A percentile compares a stretch with the other conserved stretches of the same genome.
These are phyloP conservation scores for Starmerella asiatica DNA, from an alignment of 805 yeast genomes.

Conservation along the genomic window DNA sequence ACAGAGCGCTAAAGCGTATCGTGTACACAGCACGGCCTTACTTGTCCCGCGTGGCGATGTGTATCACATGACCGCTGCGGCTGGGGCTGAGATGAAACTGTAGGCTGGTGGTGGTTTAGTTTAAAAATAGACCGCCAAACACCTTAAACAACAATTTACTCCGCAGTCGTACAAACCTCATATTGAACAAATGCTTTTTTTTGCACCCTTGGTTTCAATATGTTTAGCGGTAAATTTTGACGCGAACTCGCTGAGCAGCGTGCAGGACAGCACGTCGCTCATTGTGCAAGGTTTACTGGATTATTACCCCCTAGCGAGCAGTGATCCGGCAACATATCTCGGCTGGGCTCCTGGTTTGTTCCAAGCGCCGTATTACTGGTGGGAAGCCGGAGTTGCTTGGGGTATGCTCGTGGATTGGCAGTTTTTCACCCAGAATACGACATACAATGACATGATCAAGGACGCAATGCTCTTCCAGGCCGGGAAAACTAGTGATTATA, in stretches of 20 bases:
- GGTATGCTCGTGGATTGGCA: conserved; percentile 61
- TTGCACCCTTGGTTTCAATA: not conserved
- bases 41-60: too few relatives aligned
- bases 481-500: conserved; percentile 50
- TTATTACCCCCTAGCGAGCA: conserved; percentile 38
- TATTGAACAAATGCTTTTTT: too few relatives aligned
- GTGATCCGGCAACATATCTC: conserved; percentile 37
- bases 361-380: conserved; percentile 69
- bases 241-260: conserved; percentile 11
- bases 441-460: conserved; percentile 44
- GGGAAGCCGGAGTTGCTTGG: conserved; percentile 79
- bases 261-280: conserved; percentile 40
- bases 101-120: too few relatives aligned
- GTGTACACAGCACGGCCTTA: too few relatives aligned
- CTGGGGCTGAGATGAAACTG: too few relatives aligned
- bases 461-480: conserved; percentile 53
- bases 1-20: too few relatives aligned
- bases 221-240: conserved; percentile 2
- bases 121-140: too few relatives aligned
- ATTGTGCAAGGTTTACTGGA: conserved; percentile 64
- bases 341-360: conserved; percentile 69
- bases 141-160: too few relatives aligned
- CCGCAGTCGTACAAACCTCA: too few relatives aligned
- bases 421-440: conserved; percentile 52
- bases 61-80: too few relatives aligned